phyloP scores from a whole-genome alignment of 2,329 filamentous ascomycete genomes.

The Zymoseptoria pseudotritici region DNA sequence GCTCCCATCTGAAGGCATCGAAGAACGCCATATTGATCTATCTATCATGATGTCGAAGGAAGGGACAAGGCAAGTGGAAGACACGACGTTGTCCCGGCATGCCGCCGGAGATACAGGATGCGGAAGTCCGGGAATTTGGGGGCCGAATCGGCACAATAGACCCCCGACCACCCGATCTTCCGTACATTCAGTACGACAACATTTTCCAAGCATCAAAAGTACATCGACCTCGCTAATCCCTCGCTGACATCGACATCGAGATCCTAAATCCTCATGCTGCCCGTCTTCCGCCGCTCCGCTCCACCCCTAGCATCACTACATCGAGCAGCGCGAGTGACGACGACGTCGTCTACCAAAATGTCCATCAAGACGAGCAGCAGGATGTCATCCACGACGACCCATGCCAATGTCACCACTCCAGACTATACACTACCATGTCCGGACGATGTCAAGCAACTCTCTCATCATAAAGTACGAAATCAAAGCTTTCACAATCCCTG shows the following conservation, averaged over 20 bases:
- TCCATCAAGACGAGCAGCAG: neutral
- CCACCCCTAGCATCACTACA: neutral
- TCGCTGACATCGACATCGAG: neutral
- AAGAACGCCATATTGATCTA: too few relatives aligned
- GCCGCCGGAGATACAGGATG: too few relatives aligned
- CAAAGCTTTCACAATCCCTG: conserved; percentile 53
- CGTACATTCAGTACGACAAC: too few relatives aligned
- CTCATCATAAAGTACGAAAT: conserved; percentile 46
- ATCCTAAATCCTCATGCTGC: neutral
- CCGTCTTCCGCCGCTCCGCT: neutral
- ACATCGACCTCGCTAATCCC: neutral
- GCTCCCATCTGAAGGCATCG: too few relatives aligned
- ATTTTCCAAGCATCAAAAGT: neutral
- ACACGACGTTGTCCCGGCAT: too few relatives aligned
- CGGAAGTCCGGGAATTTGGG: too few relatives aligned
- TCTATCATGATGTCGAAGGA: too few relatives aligned
- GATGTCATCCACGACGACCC: neutral
- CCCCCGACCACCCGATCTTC: too few relatives aligned
- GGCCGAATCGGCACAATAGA: too few relatives aligned
- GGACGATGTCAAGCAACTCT: conserved; percentile 38
- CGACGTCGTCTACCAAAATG: neutral
- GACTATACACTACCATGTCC: conserved; percentile 22
- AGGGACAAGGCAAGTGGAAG: too few relatives aligned
- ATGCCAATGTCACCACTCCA: neutral
- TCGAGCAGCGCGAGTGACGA: neutral